phyloP scores from a whole-genome alignment of 768 basidiomycete species.

The Scleroderma bovista region DNA sequence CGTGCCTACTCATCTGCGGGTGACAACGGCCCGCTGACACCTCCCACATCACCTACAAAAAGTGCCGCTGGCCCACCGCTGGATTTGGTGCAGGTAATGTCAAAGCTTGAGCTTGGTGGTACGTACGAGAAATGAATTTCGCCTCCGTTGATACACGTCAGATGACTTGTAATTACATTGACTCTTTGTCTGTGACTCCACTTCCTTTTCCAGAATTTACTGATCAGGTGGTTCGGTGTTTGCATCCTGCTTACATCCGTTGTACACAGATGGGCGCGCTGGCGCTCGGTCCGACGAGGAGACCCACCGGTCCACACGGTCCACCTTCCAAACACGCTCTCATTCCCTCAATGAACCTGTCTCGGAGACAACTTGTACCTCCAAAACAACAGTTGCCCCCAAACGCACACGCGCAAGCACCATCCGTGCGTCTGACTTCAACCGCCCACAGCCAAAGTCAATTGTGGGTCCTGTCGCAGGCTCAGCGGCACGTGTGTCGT shows the following conservation, averaged over 20 bases:
- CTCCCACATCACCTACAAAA: conserved; percentile 2
- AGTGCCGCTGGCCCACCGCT: conserved; percentile 9
- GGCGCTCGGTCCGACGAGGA: conserved; percentile 9
- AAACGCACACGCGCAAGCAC: conserved; percentile 28
- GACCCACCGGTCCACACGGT: neutral
- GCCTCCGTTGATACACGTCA: too few species aligned
- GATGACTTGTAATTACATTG: too few species aligned
- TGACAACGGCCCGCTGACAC: neutral
- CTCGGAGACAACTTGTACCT: conserved; percentile 1
- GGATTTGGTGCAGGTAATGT: conserved; percentile 16
- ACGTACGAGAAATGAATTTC: conserved; percentile 9
- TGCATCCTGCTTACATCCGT: conserved; percentile 6
- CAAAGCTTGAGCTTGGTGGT: conserved; percentile 23
- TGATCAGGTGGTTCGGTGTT: neutral
- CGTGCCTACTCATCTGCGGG: neutral
- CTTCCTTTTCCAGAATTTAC: neutral
- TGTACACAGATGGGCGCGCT: conserved; percentile 8
- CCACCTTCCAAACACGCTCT: conserved; percentile 8
- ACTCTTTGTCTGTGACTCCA: neutral
- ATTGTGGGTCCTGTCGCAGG: neutral
- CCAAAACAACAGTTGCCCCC: conserved; percentile 8
- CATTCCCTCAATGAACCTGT: conserved; percentile 18
- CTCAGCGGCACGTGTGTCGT: neutral
- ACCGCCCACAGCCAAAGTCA: conserved; percentile 9
- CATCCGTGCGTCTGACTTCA: conserved; percentile 45